Base-by-base conservation (phyloP, 2,329 filamentous ascomycete species). In the Bertia moriformis region DNA sequence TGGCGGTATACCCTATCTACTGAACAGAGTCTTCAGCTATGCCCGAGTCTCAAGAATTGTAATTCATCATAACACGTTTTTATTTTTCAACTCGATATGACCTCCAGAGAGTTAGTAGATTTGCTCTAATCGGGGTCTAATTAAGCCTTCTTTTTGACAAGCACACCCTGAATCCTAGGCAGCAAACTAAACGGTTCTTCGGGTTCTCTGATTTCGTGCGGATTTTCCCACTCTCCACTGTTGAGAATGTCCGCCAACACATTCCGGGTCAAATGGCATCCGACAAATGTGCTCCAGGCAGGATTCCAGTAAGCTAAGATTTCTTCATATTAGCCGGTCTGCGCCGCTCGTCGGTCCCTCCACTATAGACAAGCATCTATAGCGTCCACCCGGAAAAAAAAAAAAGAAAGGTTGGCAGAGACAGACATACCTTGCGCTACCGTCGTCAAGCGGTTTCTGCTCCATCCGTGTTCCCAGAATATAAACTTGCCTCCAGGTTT, bases 401-500 rank as follows among this genome's bases (percentile, higher is more conserved):
- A 39, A 35, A 7, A 27, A 32, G 33, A 27, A 22, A n/a, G n/a
- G n/a, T n/a, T n/a, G n/a, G n/a, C n/a, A n/a, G n/a, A n/a, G n/a
- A n/a, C n/a, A n/a, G 4, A 48, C 51, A 36, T 46, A 57, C 55
- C 44, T 49, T 59, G 55, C 14, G 41, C 48, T 18, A 45, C 33
- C 22, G 40, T 41, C 3, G 59, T 62, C 15, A 55, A 18, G 27
- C 15, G 17, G 30, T 56, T 43, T 12, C 40, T 39, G 42, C 45
- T 58, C 39, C 44, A 42, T 37, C 45, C 47, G 41, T 66, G 63
- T 43, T 67, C 63, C 58, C 63, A 66, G 40, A 66, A 65, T 18
- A 67, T 50, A 41, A 66, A 60, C 35, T 53, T 57, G 12, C 63
- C 63, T 1, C 63, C 63, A 0, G 63, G 63, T 43, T 60, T 66